phyloP scores from a whole-genome alignment of 1,284 basidiomycete species.

The Moesziomyces sp. region DNA sequence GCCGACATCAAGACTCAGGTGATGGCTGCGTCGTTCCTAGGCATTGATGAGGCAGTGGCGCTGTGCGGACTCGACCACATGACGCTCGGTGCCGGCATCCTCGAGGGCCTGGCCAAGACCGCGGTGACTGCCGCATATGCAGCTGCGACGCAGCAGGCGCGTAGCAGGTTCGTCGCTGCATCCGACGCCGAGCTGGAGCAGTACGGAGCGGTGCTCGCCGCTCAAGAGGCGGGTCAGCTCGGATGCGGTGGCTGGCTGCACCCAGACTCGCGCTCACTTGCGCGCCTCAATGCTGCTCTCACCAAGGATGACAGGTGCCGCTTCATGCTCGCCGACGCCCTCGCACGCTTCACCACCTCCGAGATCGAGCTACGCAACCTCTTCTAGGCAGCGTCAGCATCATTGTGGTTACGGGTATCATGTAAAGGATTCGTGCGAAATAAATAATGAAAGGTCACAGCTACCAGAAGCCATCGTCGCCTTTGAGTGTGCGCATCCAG shows the following conservation, averaged over 20 bases:
- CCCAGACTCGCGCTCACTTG: slow-evolving; percentile 4
- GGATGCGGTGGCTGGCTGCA: slow-evolving; percentile 27
- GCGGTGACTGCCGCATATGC: slow-evolving; percentile 1
- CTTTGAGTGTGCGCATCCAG: slow-evolving; percentile 44
- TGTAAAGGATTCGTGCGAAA: slow-evolving; percentile 1
- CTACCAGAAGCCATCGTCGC: slow-evolving; percentile 27
- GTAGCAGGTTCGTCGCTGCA: slow-evolving; percentile 1
- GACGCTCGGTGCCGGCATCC: slow-evolving; percentile 18
- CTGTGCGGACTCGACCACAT: slow-evolving; percentile 28
- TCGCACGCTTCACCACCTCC: slow-evolving; percentile 16
- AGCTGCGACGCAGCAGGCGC: slow-evolving; percentile 5
- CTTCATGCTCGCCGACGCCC: slow-evolving; percentile 27
- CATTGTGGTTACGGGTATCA: slow-evolving; percentile 13
- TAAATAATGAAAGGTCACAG: neutral
- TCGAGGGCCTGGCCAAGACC: slow-evolving; percentile 18
- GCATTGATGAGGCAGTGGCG: slow-evolving; percentile 11
- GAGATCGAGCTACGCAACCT: slow-evolving; percentile 13
- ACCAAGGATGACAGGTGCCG: slow-evolving; percentile 15
- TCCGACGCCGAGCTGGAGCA: slow-evolving; percentile 12
- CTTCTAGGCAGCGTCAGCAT: slow-evolving; percentile 5
- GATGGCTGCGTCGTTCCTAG: slow-evolving; percentile 24
- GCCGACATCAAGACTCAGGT: slow-evolving; percentile 14
- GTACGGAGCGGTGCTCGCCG: slow-evolving; percentile 12
- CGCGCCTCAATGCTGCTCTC: slow-evolving; percentile 7
- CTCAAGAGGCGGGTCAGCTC: slow-evolving; percentile 4